Evolutionary conservation across 2,329 filamentous ascomycete species (phyloP), one percentile per base, ranked within the genome.

Genomic region (Domatiomyces catenatus): DNA sequence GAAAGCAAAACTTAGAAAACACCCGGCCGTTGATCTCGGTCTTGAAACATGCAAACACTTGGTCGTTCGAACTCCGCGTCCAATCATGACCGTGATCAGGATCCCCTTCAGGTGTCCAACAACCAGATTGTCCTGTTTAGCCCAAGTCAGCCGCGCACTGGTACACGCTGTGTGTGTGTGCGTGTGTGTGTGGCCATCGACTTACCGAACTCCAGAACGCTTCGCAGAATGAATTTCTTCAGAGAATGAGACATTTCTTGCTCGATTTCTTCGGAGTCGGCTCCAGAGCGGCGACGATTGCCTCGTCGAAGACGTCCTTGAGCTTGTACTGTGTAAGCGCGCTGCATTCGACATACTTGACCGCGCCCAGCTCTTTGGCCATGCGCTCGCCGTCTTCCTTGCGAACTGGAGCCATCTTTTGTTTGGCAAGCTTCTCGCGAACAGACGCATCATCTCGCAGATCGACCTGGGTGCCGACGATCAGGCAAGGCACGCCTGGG

Each of bases 281-380:
- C 70, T 96, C 90, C 57, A 96, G 75, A 43, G 90, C 90, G 56
- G 90, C 90, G 58, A 96, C 90, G 62, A 96, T 96, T 24, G 90
- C 90, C 84, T 96, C 92, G 64, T 98, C 92, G 70, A 98, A 98
- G 17, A 98, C 92, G 65, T 96, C 92, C 76, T 98, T 98, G 59
- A 98, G 73, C 72, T 95, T 95, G 73, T 89, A 95, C 74, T 98
- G 92, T 56, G 92, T 96, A 68, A 98, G 73, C 52, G 92, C 92
- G 66, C 89, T 95, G 74, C 92, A 98, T 73, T 98, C 92, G 57
- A 96, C 92, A 62, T 98, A 98, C 75, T 95, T 96, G 62, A 98
- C 87, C 5, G 92, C 92, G 55, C 88, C 88, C n/a, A 96, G 73
- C 56, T 96, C 90, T 74, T 90, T 94, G 2, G 92, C 90, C 87